Evolutionary conservation across 495 filamentous ascomycete genomes (phyloP).

Genomic region (Pseudevernia furfuracea): DNA sequence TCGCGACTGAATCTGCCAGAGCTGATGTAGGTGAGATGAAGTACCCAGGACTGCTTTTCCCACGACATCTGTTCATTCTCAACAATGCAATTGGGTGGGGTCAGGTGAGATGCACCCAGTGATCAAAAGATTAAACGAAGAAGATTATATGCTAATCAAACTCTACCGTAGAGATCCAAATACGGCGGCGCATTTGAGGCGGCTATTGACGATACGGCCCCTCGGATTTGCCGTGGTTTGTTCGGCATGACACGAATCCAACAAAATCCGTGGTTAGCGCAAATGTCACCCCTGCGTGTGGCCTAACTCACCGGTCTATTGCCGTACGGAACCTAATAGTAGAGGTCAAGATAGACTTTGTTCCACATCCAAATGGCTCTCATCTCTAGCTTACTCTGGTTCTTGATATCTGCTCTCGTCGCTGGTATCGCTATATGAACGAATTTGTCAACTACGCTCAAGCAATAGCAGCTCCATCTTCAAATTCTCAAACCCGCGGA

Average conservation of each 20-base stretch:
- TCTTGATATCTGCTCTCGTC: no score
- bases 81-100: conserved; percentile 23
- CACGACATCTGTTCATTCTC: conserved; percentile 26
- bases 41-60: conserved; percentile 25
- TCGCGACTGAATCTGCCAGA: neutral
- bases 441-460: no score
- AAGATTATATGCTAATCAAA: neutral
- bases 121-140: no score
- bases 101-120: conserved; percentile 5
- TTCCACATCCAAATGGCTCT: no score
- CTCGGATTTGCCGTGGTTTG: conserved; percentile 15
- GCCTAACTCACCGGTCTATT: no score
- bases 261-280: conserved; percentile 1
- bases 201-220: conserved; percentile 14
- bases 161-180: conserved; percentile 20
- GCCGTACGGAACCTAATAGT: no score
- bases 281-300: no score
- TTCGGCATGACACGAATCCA: conserved; percentile 15
- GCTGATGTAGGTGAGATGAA: conserved; percentile 2
- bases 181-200: conserved; percentile 20
- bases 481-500: no score
- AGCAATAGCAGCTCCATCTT: no score
- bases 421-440: no score
- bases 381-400: no score
- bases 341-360: no score